phyloP scores from a whole-genome alignment of 805 yeast genomes.

The Saccharomycopsis capsularis region DNA sequence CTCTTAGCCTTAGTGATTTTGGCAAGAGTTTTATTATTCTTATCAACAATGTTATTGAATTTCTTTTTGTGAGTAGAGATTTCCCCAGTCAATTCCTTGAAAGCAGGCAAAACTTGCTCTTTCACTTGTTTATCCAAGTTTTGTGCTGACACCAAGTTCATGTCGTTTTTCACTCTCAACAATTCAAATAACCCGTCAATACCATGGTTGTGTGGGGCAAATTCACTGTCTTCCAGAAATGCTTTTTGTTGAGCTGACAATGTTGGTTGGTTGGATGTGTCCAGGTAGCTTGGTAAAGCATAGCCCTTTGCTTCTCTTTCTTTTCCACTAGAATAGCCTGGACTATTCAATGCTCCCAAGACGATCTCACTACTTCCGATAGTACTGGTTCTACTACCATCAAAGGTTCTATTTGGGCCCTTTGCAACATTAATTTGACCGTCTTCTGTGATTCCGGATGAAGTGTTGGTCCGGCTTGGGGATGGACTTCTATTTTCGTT shows the following conservation, averaged over 20 bases:
- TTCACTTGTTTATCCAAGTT: slow-evolving; percentile 19
- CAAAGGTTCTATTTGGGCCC: background rate
- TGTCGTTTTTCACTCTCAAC: slow-evolving; percentile 18
- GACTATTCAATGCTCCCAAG: slow-evolving; percentile 15
- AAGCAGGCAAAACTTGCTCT: slow-evolving; percentile 18
- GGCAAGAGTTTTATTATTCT: slow-evolving; percentile 11
- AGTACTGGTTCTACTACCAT: slow-evolving; percentile 15
- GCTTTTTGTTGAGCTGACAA: slow-evolving; percentile 3
- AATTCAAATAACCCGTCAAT: slow-evolving; percentile 21
- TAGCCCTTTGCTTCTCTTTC: background rate
- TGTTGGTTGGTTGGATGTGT: slow-evolving; percentile 2
- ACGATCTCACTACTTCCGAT: slow-evolving; percentile 22
- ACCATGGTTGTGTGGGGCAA: slow-evolving; percentile 20
- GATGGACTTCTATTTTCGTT: background rate
- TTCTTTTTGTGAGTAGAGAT: slow-evolving; percentile 10
- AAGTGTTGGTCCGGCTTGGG: background rate
- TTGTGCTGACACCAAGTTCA: slow-evolving; percentile 12
- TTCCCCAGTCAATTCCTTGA: slow-evolving; percentile 17
- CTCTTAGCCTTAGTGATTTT: slow-evolving; percentile 16
- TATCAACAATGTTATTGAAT: slow-evolving; percentile 17
- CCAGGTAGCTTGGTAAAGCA: slow-evolving; percentile 15
- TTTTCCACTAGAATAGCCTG: background rate
- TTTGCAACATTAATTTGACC: slow-evolving; percentile 12
- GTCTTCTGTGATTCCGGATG: slow-evolving; percentile 1
- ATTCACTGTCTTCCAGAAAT: background rate